A percentile compares a stretch with the other conserved stretches of the same genome.
Evolutionary conservation across 2,329 filamentous ascomycete genomes (phyloP).

Genomic region (Hirsutella rhossiliensis): DNA sequence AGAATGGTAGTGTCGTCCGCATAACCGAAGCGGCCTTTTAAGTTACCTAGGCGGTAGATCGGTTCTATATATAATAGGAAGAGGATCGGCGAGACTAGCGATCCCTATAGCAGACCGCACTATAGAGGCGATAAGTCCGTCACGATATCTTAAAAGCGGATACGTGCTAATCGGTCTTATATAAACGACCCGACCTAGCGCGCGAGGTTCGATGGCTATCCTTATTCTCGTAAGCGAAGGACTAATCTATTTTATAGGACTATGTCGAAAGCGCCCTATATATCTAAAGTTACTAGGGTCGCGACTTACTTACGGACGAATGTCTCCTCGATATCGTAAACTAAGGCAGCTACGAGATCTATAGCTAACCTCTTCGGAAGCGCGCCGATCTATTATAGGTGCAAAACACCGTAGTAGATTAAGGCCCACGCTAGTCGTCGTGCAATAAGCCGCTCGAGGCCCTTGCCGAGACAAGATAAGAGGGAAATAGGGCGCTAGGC

Average conservation of each 20-base stretch:
- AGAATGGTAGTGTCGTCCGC: no score
- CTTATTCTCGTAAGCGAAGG: no score
- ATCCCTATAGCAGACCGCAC: conserved; percentile 7
- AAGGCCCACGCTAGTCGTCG: conserved; percentile 8
- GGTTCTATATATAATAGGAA: no score
- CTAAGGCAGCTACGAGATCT: no score
- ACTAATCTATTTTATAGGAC: conserved; percentile 5
- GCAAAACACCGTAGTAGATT: conserved; percentile 9
- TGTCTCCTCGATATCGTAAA: no score
- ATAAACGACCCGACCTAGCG: conserved; percentile 8
- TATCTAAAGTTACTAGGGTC: conserved; percentile 7
- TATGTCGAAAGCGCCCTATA: conserved; percentile 8
- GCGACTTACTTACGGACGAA: conserved; percentile 4
- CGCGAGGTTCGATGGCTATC: no score
- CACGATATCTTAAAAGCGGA: conserved; percentile 4
- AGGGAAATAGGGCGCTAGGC: no score
- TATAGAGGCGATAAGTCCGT: conserved; percentile 1
- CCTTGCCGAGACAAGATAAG: no score
- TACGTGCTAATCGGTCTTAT: neutral
- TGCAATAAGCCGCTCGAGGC: conserved; percentile 12
- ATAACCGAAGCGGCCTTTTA: no score
- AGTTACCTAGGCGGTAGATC: no score
- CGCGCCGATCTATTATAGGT: no score
- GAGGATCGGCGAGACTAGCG: conserved; percentile 7
- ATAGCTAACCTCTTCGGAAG: no score